Evolutionary conservation across 2,329 filamentous ascomycete genomes (phyloP).

Genomic region (Cordyceps cicadae): DNA sequence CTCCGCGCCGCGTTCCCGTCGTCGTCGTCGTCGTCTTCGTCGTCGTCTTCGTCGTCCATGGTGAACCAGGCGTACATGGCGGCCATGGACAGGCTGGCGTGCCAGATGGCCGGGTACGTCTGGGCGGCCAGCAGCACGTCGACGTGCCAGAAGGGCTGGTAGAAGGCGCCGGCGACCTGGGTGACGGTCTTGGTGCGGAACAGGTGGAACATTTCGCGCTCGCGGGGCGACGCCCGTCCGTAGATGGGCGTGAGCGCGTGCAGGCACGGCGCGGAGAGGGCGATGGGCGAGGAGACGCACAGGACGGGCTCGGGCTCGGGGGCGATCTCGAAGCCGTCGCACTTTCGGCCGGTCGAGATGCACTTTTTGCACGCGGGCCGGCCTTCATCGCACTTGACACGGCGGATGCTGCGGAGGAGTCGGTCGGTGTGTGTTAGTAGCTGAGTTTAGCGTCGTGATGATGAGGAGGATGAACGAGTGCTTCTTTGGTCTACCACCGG

Average conservation of each 20-base stretch:
- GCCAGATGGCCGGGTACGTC: constrained; percentile 10
- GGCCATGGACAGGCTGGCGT: constrained; percentile 10
- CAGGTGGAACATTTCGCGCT: constrained; percentile 8
- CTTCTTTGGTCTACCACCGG: no score
- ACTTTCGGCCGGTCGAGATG: constrained; percentile 15
- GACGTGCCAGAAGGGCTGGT: constrained; percentile 11
- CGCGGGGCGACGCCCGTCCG: background rate
- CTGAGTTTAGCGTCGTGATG: background rate
- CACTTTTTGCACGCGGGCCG: constrained; percentile 20
- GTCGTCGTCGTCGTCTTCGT: background rate
- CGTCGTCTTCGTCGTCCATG: background rate
- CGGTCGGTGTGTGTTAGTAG: background rate
- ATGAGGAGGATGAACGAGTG: background rate
- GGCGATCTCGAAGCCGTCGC: constrained; percentile 15
- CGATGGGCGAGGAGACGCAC: background rate
- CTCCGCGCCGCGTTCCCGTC: background rate
- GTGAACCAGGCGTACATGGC: constrained; percentile 10
- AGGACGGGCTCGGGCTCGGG: background rate
- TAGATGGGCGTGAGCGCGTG: constrained; percentile 4
- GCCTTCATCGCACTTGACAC: constrained; percentile 23
- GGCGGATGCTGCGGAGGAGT: constrained; percentile 16
- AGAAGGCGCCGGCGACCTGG: constrained; percentile 9
- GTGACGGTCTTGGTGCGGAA: constrained; percentile 10
- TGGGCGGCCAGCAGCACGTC: constrained; percentile 9
- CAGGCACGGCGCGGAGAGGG: background rate